These are phyloP conservation scores for Botrytis squamosa DNA, from an alignment of 2,329 filamentous ascomycete genomes.

Conservation along the genomic window DNA sequence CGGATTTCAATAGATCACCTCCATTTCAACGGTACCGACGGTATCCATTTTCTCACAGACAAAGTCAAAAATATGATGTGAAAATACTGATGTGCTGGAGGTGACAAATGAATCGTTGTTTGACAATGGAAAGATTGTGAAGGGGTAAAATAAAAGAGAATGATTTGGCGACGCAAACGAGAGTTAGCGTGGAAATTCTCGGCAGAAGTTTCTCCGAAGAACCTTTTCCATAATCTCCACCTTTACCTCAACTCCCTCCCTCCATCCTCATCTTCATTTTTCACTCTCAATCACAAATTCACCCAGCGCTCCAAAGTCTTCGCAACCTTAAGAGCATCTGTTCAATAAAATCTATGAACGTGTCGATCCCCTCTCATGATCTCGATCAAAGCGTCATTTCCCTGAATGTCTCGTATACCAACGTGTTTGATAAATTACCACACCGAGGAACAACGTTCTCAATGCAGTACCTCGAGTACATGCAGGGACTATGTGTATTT, in stretches of 20 bases:
- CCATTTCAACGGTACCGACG: not conserved
- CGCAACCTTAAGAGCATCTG: not conserved
- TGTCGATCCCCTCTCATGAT: not conserved
- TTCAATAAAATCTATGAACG: not conserved
- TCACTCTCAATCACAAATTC: not conserved
- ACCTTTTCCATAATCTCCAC: not conserved
- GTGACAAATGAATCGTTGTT: not conserved
- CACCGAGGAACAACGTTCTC: not conserved
- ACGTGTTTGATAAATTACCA: slow-evolving; percentile 1
- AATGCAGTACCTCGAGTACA: not conserved
- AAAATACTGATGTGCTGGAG: not conserved
- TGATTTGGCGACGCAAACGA: slow-evolving; percentile 11
- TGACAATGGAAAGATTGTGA: not conserved
- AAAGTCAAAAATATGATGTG: not conserved
- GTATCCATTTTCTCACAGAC: not conserved
- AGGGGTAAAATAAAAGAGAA: not conserved
- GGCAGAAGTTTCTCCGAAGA: not conserved
- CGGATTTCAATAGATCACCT: slow-evolving; percentile 3
- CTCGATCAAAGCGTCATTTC: not conserved
- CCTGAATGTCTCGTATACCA: not conserved
- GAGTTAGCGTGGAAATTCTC: not conserved
- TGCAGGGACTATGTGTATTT: not conserved
- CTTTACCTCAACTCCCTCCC: not conserved
- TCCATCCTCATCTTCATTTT: not conserved
- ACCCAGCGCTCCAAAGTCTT: not conserved